Conservation (phyloP, 1,284 basidiomycete species). For the Malassezia caprae region DNA sequence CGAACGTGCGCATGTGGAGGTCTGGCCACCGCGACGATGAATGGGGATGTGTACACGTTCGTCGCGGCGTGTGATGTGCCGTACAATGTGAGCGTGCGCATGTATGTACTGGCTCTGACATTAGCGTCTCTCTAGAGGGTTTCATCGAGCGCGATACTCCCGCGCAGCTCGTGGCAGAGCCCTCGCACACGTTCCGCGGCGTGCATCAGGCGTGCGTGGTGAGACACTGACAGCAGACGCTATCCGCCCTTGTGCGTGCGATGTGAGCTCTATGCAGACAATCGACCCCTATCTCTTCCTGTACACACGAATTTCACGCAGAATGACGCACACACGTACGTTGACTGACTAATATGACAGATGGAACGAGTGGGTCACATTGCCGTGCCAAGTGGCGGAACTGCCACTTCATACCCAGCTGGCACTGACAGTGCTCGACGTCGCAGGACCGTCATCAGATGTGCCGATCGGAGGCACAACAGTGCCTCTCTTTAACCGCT, state of each 20-base stretch:
- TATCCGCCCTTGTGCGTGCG: constrained; percentile 84
- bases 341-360: constrained; percentile 5
- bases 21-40: constrained; percentile 17
- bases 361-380: constrained; percentile 87
- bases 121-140: constrained; percentile 31
- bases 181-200: neutral
- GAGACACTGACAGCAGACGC: constrained; percentile 48
- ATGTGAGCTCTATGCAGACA: constrained; percentile 79
- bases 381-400: constrained; percentile 83
- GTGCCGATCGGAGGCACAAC: constrained; percentile 74
- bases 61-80: constrained; percentile 33
- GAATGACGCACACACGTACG: constrained; percentile 26
- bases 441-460: constrained; percentile 57
- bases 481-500: constrained; percentile 78
- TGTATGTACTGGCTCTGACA: constrained; percentile 4
- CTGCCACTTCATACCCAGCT: constrained; percentile 77
- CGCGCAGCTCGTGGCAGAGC: constrained; percentile 15
- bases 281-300: constrained; percentile 79
- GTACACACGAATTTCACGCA: constrained; percentile 84
- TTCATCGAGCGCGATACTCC: constrained; percentile 20
- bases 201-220: neutral
- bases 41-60: constrained; percentile 42
- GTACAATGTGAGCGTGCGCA: constrained; percentile 27
- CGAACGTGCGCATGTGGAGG: constrained; percentile 13
- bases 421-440: constrained; percentile 89